Percentiles rank a stretch among this genome's conserved stretches.
phyloP scores from a whole-genome alignment of 257 asterid species.

The Henckelia pumila region DNA sequence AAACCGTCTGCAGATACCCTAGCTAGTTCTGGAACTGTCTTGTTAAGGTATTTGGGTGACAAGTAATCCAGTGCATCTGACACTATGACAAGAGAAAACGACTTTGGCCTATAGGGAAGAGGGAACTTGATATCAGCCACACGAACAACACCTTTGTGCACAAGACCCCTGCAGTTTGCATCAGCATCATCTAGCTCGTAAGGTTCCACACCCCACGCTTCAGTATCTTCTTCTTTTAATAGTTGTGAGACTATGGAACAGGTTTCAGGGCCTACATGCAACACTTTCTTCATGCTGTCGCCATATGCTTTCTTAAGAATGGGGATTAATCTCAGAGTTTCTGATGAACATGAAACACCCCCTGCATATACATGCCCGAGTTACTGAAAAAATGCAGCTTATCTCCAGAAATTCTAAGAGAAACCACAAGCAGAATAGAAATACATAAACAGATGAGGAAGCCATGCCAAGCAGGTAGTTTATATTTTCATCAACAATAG shows the following conservation, averaged over 20 bases:
- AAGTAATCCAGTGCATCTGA: slow-evolving; percentile 84
- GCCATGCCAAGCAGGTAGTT: slow-evolving; percentile 1
- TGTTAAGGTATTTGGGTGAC: slow-evolving; percentile 83
- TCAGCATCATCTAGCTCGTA: slow-evolving; percentile 76
- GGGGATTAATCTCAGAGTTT: slow-evolving; percentile 57
- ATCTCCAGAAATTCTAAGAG: slow-evolving; percentile 9
- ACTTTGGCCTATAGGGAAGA: slow-evolving; percentile 73
- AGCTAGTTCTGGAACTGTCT: slow-evolving; percentile 80
- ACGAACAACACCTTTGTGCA: slow-evolving; percentile 63
- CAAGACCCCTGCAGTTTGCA: slow-evolving; percentile 58
- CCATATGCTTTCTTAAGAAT: slow-evolving; percentile 68
- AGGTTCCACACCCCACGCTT: slow-evolving; percentile 94
- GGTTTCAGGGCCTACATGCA: slow-evolving; percentile 87
- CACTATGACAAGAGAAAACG: slow-evolving; percentile 82
- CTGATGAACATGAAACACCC: slow-evolving; percentile 61
- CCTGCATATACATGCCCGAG: slow-evolving; percentile 37
- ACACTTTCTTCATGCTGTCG: slow-evolving; percentile 61
- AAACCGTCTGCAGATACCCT: slow-evolving; percentile 84
- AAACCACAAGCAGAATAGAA: neutral
- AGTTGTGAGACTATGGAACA: slow-evolving; percentile 70
- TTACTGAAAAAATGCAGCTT: slow-evolving; percentile 11
- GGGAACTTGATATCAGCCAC: slow-evolving; percentile 86
- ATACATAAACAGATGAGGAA: neutral
- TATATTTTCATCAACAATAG: slow-evolving; percentile 3
- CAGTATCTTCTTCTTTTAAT: slow-evolving; percentile 70